phyloP scores from a whole-genome alignment of 2,329 filamentous ascomycete species.

The Parastagonospora avenae region DNA sequence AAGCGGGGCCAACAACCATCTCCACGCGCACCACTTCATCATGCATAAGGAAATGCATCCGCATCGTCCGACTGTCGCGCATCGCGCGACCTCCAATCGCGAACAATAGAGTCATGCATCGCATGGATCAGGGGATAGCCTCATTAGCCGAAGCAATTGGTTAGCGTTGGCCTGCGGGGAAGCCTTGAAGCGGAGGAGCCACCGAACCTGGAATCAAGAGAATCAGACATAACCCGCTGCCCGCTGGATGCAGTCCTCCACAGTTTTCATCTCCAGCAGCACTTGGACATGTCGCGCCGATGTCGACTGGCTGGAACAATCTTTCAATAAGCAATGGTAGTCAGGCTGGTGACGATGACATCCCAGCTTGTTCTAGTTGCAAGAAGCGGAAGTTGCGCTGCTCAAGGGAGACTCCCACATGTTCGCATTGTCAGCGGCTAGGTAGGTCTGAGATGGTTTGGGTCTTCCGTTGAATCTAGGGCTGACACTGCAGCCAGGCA shows the following conservation, averaged over 20 bases:
- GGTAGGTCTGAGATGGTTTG: constrained; percentile 21
- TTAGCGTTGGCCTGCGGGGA: constrained; percentile 25
- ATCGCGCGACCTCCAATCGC: no score
- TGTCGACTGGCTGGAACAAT: constrained; percentile 42
- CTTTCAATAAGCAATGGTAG: constrained; percentile 34
- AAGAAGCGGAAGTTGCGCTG: constrained; percentile 41
- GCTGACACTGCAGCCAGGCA: constrained; percentile 24
- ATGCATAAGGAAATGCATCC: no score
- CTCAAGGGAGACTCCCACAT: constrained; percentile 37
- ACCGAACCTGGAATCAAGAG: constrained; percentile 9
- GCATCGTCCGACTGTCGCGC: no score
- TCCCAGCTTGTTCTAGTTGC: constrained; percentile 39
- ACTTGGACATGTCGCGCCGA: constrained; percentile 29
- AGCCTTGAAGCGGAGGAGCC: constrained; percentile 20
- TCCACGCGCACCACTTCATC: no score
- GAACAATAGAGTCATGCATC: not conserved
- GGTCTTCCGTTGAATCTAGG: not conserved
- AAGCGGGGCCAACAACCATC: no score
- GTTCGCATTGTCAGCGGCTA: constrained; percentile 40
- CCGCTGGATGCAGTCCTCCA: constrained; percentile 28
- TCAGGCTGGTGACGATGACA: constrained; percentile 33
- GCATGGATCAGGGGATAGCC: constrained; percentile 3
- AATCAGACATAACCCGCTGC: constrained; percentile 24
- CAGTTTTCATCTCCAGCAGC: constrained; percentile 23
- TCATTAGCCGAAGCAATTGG: constrained; percentile 20